These are phyloP conservation scores for Nakazawaea sp. DNA, from an alignment of 805 yeast species.

Conservation along the genomic window DNA sequence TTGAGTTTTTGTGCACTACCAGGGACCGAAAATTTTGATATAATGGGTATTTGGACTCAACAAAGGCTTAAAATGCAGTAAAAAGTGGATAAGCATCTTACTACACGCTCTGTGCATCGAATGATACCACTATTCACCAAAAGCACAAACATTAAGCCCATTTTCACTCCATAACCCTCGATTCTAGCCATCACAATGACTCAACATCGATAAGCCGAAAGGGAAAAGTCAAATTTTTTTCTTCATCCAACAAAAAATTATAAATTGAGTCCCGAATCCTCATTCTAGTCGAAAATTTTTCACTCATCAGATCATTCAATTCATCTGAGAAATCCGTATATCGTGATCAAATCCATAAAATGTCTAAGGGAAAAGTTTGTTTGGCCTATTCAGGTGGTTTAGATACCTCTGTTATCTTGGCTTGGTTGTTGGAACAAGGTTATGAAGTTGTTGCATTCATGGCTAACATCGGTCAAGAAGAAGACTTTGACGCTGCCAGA, in stretches of 20 bases:
- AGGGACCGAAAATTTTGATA: too few species aligned
- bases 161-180: too few species aligned
- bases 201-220: neutral
- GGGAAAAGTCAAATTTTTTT: slow-evolving; percentile 2
- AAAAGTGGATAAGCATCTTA: too few species aligned
- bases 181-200: too few species aligned
- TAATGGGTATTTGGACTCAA: too few species aligned
- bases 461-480: slow-evolving; percentile 99
- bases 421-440: slow-evolving; percentile 97
- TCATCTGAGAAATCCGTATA: neutral
- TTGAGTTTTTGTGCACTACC: neutral
- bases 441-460: slow-evolving; percentile 97
- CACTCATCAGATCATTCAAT: too few species aligned
- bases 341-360: too few species aligned
- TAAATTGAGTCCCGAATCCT: slow-evolving; percentile 1
- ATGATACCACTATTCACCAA: too few species aligned
- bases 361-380: slow-evolving; percentile 99
- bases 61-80: too few species aligned
- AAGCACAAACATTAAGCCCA: too few species aligned
- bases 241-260: neutral
- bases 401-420: slow-evolving; percentile 95
- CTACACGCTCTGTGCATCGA: too few species aligned
- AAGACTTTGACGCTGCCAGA: slow-evolving; percentile 96
- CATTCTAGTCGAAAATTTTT: too few species aligned
- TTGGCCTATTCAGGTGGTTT: slow-evolving; percentile 99